These are phyloP conservation scores for Metschnikowia sp. DNA, from an alignment of 805 yeast genomes.

Conservation along the genomic window DNA sequence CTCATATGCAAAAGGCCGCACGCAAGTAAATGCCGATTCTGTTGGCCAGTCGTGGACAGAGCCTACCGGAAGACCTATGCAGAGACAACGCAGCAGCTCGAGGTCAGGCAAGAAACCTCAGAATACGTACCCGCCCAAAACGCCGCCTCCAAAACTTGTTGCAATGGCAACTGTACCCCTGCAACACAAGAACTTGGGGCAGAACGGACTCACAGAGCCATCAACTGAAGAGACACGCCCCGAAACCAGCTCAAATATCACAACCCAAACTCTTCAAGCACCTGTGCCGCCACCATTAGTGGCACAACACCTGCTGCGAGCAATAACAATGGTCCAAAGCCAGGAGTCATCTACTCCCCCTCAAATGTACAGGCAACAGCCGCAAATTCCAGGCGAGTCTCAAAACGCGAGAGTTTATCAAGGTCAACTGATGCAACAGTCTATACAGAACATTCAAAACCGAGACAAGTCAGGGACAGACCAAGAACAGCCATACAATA, in stretches of 20 bases:
- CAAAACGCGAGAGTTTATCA: not conserved
- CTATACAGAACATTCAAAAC: no score
- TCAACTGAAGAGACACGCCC: no score
- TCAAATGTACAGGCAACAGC: not conserved
- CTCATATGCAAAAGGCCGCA: no score
- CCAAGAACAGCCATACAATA: no score
- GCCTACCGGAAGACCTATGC: not conserved
- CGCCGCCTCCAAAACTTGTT: conserved; percentile 3
- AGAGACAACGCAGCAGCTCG: not conserved
- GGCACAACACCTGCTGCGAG: conserved; percentile 4
- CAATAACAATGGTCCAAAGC: conserved; percentile 2
- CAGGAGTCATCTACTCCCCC: not conserved
- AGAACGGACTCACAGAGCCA: no score
- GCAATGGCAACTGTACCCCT: not conserved
- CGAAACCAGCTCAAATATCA: no score
- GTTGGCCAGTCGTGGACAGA: no score
- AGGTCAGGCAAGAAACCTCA: not conserved
- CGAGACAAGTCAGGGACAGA: no score
- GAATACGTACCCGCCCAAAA: not conserved
- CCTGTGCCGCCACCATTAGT: conserved; percentile 1
- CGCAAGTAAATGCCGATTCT: no score
- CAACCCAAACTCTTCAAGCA: not conserved
- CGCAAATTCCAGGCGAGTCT: not conserved
- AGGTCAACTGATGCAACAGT: no score
- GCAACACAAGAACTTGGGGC: no score